Conservation (phyloP, 129 eudicot species). For the Flaveria linearis region DNA sequence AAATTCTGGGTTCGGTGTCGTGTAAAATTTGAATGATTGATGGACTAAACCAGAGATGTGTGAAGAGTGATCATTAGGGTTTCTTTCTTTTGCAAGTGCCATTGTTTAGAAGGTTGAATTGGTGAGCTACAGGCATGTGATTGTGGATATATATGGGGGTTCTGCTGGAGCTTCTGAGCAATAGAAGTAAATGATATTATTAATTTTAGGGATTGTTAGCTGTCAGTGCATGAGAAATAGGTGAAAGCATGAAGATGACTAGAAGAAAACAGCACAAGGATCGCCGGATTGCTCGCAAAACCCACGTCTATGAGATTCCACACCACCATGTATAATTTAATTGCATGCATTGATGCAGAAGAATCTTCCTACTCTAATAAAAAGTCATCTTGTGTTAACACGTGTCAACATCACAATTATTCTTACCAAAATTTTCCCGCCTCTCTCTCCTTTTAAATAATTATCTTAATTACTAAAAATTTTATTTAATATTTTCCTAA, state of each 20-base stretch:
- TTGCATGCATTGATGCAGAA: conserved; percentile 12
- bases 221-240: conserved; percentile 49
- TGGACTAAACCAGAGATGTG: conserved; percentile 36
- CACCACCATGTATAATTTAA: conserved; percentile 39
- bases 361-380: too few relatives aligned
- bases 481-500: too few relatives aligned
- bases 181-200: conserved; percentile 24
- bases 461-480: too few relatives aligned
- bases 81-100: conserved; percentile 64
- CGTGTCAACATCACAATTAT: too few relatives aligned
- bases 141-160: conserved; percentile 30
- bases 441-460: too few relatives aligned
- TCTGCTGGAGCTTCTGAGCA: neutral
- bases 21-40: conserved; percentile 41
- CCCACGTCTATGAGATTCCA: conserved; percentile 70
- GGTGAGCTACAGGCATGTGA: conserved; percentile 27
- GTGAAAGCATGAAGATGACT: conserved; percentile 27
- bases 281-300: conserved; percentile 76
- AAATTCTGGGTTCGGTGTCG: conserved; percentile 24
- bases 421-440: too few relatives aligned
- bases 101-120: conserved; percentile 23
- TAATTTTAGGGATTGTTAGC: conserved; percentile 57
- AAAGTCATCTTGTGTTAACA: too few relatives aligned
- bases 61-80: conserved; percentile 44
- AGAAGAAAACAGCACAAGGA: conserved; percentile 56